These are phyloP conservation scores for Scheffersomyces stambukii DNA, from an alignment of 1,139 yeast genomes.

Conservation along the genomic window DNA sequence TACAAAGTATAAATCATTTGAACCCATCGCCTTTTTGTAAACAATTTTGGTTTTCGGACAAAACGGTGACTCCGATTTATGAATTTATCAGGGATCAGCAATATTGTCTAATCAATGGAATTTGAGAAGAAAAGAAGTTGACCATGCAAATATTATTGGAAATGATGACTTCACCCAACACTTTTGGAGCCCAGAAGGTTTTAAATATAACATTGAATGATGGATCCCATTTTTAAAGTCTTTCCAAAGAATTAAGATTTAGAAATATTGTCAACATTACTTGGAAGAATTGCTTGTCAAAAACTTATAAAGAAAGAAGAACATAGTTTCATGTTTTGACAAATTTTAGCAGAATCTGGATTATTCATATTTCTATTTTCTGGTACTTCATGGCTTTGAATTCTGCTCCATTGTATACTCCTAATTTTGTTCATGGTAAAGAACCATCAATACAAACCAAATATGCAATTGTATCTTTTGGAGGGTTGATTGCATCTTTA, in stretches of 20 bases:
- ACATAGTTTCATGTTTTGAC: constrained; percentile 76
- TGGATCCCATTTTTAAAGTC: constrained; percentile 40
- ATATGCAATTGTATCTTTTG: constrained; percentile 46
- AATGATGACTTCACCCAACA: constrained; percentile 85
- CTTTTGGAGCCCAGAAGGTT: constrained; percentile 73
- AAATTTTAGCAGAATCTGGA: constrained; percentile 81
- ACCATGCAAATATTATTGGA: constrained; percentile 70
- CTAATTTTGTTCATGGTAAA: constrained; percentile 40
- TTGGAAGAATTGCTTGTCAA: constrained; percentile 64
- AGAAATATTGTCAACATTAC: constrained; percentile 41
- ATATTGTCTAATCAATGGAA: constrained; percentile 30
- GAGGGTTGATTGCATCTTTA: constrained; percentile 38
- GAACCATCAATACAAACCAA: no score
- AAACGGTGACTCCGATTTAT: constrained; percentile 45
- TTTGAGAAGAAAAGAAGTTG: constrained; percentile 50
- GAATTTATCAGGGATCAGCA: constrained; percentile 41
- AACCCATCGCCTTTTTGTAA: constrained; percentile 5
- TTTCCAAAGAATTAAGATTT: constrained; percentile 45
- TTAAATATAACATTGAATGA: constrained; percentile 43
- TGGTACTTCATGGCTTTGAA: constrained; percentile 83
- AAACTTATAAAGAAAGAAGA: constrained; percentile 71
- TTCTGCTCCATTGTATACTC: constrained; percentile 72
- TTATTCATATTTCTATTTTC: constrained; percentile 68
- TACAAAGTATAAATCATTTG: constrained; percentile 2
- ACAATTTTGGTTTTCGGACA: constrained; percentile 25